Evolutionary conservation across 441 rosid species (phyloP).

Genomic region (Gossypium aridum): DNA sequence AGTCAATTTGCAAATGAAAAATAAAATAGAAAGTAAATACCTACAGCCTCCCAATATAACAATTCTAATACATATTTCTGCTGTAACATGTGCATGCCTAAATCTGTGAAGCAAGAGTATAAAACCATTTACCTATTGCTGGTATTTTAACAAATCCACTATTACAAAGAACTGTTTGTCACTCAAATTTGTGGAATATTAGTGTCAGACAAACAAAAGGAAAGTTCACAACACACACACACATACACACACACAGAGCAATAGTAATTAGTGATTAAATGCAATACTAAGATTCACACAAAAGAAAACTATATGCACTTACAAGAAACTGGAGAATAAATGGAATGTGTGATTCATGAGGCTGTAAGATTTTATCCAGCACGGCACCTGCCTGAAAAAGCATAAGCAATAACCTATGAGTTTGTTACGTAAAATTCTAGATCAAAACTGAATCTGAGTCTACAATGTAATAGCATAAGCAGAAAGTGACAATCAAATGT

Average conservation of each 20-base stretch:
- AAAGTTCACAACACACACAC: neutral
- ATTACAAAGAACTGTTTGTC: neutral
- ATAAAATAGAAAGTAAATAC: neutral
- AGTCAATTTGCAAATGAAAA: neutral
- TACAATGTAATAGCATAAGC: neutral
- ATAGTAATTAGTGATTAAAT: neutral
- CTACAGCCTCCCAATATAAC: neutral
- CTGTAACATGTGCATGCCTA: neutral
- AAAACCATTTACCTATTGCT: neutral
- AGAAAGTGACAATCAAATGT: neutral
- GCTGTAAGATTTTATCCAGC: constrained; percentile 75
- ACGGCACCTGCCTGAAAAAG: constrained; percentile 69
- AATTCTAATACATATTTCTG: neutral
- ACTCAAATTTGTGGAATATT: neutral
- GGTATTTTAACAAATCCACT: neutral
- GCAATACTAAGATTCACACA: neutral
- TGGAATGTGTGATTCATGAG: constrained; percentile 93
- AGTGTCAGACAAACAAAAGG: neutral
- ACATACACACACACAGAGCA: neutral
- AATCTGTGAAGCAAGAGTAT: neutral
- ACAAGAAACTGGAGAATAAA: constrained; percentile 94
- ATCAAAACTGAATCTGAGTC: neutral
- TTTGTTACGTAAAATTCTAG: neutral
- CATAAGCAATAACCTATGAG: neutral
- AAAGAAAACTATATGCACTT: constrained; percentile 9